These are phyloP conservation scores for Coemansia sp. DNA, from an alignment of 192 early-diverging fungal species.

Conservation along the genomic window DNA sequence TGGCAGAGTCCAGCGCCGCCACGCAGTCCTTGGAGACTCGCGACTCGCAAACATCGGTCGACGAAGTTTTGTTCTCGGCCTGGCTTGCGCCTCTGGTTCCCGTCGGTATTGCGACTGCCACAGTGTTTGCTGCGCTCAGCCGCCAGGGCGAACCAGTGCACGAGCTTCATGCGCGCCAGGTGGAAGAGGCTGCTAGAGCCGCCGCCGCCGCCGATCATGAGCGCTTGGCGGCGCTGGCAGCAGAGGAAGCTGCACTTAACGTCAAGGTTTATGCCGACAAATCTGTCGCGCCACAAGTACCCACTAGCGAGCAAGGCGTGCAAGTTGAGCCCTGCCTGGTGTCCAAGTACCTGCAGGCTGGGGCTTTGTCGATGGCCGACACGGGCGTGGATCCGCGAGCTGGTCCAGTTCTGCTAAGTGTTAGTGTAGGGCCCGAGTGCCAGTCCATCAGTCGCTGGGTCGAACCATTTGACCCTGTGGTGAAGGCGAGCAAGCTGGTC, in stretches of 20 bases:
- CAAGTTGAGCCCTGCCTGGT: conserved; percentile 26
- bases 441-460: conserved; percentile 22
- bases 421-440: conserved; percentile 12
- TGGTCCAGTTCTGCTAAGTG: conserved; percentile 7
- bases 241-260: conserved; percentile 18
- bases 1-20: not conserved
- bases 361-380: conserved; percentile 6
- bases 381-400: conserved; percentile 22
- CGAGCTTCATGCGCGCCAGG: conserved; percentile 26
- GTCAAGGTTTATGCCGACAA: conserved; percentile 27
- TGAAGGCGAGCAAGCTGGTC: conserved; percentile 7
- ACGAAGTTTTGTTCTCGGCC: conserved; percentile 18
- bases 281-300: conserved; percentile 14
- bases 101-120: conserved; percentile 14
- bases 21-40: conserved; percentile 4
- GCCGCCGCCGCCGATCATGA: conserved; percentile 25
- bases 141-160: conserved; percentile 36
- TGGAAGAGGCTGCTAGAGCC: conserved; percentile 23
- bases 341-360: conserved; percentile 19
- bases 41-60: conserved; percentile 19
- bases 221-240: conserved; percentile 20
- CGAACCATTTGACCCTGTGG: conserved; percentile 39
- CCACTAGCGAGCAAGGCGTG: conserved; percentile 23
- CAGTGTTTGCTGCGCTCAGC: conserved; percentile 31
- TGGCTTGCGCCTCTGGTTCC: conserved; percentile 49